Percentiles rank a stretch among this genome's conserved stretches.
phyloP scores from a whole-genome alignment of 208 protist species.

The Wallacemonas collosoma region DNA sequence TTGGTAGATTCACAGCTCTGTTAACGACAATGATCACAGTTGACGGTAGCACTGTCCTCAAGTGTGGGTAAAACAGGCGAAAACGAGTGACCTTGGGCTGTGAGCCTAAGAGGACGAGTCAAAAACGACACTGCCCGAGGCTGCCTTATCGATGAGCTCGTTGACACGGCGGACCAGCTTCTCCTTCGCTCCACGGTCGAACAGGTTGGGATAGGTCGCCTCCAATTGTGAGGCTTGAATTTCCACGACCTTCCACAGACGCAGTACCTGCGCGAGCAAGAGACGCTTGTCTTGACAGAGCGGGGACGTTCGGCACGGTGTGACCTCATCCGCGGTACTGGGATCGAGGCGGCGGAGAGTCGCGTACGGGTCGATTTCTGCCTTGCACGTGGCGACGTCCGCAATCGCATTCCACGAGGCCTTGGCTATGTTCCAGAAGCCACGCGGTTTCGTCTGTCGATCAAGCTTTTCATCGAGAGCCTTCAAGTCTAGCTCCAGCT shows the following conservation, averaged over 20 bases:
- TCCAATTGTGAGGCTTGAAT: constrained; percentile 66
- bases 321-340: constrained; percentile 26
- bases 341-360: constrained; percentile 22
- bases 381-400: constrained; percentile 56
- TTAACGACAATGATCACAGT: no score
- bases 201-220: constrained; percentile 53
- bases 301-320: constrained; percentile 55
- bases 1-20: background rate
- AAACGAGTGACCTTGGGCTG: no score
- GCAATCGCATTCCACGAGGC: constrained; percentile 35
- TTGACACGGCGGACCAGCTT: constrained; percentile 42
- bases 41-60: no score
- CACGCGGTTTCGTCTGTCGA: constrained; percentile 16
- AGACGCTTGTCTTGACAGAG: constrained; percentile 52
- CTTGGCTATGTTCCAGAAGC: constrained; percentile 26
- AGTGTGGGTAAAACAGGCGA: no score
- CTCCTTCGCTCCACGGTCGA: constrained; percentile 62
- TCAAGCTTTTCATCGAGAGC: constrained; percentile 30
- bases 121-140: constrained; percentile 75
- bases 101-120: constrained; percentile 13
- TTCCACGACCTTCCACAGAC: constrained; percentile 62
- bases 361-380: constrained; percentile 47
- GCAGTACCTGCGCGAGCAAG: constrained; percentile 46
- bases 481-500: constrained; percentile 26
- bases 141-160: constrained; percentile 53